Base-by-base conservation (phyloP, 2,329 filamentous ascomycete genomes). In the Colletotrichum aenigma region DNA sequence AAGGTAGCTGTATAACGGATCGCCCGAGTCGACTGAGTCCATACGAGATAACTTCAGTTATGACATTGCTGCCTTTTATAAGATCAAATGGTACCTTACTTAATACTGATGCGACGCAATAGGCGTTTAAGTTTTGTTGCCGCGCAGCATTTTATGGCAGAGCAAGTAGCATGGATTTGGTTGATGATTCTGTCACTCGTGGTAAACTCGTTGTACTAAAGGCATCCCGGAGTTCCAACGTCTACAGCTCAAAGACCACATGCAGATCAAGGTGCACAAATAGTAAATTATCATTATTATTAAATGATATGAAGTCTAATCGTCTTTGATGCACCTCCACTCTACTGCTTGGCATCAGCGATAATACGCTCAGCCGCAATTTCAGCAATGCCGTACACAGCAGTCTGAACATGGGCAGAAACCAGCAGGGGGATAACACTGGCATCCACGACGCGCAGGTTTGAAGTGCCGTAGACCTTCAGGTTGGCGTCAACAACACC, bases 321-420 rank as follows among this genome's bases (percentile, higher is more conserved):
- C 21, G 1, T 15, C 24, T 32, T 0, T 36, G 34, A 61, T 3
- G 43, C 43, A 61, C 12, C 34, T 28, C n/a, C 16, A 6, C 12
- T 13, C 38, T 43, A 75, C 30, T 36, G 30, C 48, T 55, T 30
- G 3, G 67, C 76, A 16, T 75, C 68, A 7, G 67, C 70, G 24
- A 78, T 78, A 56, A 84, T 82, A 6, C 79, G 73, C 18, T 80
- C 75, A 13, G 85, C 81, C 15, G 82, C 82, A 79, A 87, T 89
- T 80, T 91, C 90, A 10, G 84, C 89, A 74, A 90, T 83, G 80
- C 88, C 89, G 74, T 91, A 91, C 1, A 90, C 87, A 1, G 86
- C 85, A 38, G 88, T 89, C 78, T 90, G 88, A 24, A 89, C 88
- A 16, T 89, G 84, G 1, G 78, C 87, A 83, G 81, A 88, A 81